Conservation (phyloP, 2,329 filamentous ascomycete genomes). For the Trichoderma pleuroti region DNA sequence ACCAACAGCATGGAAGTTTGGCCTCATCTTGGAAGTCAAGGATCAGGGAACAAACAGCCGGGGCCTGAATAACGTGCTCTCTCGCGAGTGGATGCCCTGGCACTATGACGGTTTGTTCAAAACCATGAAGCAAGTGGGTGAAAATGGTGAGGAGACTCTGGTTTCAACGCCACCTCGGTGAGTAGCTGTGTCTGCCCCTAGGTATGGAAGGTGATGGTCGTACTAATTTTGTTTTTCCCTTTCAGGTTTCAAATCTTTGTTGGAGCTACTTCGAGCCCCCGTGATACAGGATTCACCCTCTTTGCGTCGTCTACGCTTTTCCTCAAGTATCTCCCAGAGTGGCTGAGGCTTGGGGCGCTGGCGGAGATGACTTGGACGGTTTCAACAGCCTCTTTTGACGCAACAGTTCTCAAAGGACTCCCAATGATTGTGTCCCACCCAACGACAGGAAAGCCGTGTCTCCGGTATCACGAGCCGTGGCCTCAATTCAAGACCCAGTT, state of each 20-base stretch:
- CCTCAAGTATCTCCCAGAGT: constrained; percentile 43
- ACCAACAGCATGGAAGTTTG: constrained; percentile 52
- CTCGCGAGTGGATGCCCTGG: constrained; percentile 54
- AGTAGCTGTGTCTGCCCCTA: constrained; percentile 17
- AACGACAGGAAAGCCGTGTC: constrained; percentile 42
- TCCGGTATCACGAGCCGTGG: constrained; percentile 56
- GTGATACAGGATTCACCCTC: constrained; percentile 51
- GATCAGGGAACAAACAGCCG: constrained; percentile 43
- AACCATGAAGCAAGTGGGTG: constrained; percentile 39
- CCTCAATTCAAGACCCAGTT: constrained; percentile 49
- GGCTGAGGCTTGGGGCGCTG: constrained; percentile 37
- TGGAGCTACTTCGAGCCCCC: constrained; percentile 43
- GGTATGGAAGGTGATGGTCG: too few relatives aligned
- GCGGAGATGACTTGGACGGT: constrained; percentile 46
- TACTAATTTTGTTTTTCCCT: neutral
- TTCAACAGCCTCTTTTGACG: constrained; percentile 45
- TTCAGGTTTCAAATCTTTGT: constrained; percentile 52
- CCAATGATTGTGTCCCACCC: constrained; percentile 46
- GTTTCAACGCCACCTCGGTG: constrained; percentile 44
- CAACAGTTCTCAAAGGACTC: constrained; percentile 41
- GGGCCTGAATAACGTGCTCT: constrained; percentile 51
- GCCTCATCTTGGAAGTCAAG: constrained; percentile 48
- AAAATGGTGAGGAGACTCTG: constrained; percentile 38
- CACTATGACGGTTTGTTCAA: constrained; percentile 58
- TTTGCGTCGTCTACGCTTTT: constrained; percentile 51